Evolutionary conservation across 768 basidiomycete genomes (phyloP), one percentile per base, ranked within the genome.

Genomic region (Auriscalpium orientale): DNA sequence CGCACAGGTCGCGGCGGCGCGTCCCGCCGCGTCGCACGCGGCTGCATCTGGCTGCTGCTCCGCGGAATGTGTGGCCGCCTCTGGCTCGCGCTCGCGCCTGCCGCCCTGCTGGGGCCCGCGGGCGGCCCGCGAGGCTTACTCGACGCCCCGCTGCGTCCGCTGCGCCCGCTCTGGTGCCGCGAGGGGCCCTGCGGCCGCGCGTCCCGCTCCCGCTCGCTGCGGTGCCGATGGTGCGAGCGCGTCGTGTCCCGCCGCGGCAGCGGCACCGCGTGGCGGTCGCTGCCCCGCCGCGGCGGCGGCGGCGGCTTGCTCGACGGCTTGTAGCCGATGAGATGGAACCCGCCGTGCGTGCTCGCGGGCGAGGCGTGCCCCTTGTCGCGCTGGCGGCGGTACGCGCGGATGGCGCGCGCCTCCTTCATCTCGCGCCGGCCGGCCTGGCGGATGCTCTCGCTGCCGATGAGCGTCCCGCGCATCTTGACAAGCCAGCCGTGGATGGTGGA

Each of bases 401-500:
- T 6, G 10, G 53, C 56, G 5, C 55, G 52, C 16, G 61, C 61
- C 53, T 52, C 53, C 51, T 57, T 62, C 61, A 62, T 62, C 58
- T 62, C 61, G 33, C 38, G 34, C 40, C 61, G 58, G 38, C 61
- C 61, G 33, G 35, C 50, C n/a, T 56, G 61, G 40, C 61, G 61
- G 36, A 57, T 38, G 8, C 48, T n/a, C 46, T 62, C 61, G 40
- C 56, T 60, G 16, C 59, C 61, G 10, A 50, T 28, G 28, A 60
- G 37, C 16, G 61, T 60, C 20, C 61, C 61, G n/a, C 61, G 58
- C 58, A 59, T 61, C 54, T 61, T 62, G 47, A 52, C 38, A 48
- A 62, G 61, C 61, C 61, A 62, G 56, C 61, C 61, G 46, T 62
- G 61, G 48, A 62, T 58, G 4, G 61, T 62, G 43, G 61, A 62